These are phyloP conservation scores for Aureobasidium mangrovei DNA, from an alignment of 2,329 filamentous ascomycete species.

Conservation along the genomic window DNA sequence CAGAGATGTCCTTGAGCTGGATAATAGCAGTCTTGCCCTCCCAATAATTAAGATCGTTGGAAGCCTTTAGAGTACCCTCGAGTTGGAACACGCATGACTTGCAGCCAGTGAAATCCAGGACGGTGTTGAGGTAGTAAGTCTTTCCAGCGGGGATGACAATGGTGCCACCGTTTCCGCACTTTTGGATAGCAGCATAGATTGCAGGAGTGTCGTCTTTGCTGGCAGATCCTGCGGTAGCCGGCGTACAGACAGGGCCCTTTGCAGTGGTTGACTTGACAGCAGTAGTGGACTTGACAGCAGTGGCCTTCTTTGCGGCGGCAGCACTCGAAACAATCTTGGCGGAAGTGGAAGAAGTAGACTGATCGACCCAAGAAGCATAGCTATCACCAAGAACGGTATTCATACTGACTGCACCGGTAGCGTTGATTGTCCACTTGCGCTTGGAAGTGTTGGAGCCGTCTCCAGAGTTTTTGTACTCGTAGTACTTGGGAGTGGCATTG, in stretches of 20 bases:
- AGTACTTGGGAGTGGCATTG: background rate
- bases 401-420: background rate
- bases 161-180: constrained; percentile 37
- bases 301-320: background rate
- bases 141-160: constrained; percentile 35
- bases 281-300: background rate
- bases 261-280: background rate
- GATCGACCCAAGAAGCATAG: background rate
- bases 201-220: constrained; percentile 37
- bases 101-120: constrained; percentile 36
- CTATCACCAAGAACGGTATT: background rate
- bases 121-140: constrained; percentile 38
- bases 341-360: background rate
- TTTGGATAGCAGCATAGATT: constrained; percentile 34
- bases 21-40: constrained; percentile 34
- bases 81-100: constrained; percentile 38
- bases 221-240: constrained; percentile 24
- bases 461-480: background rate
- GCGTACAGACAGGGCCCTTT: constrained; percentile 23
- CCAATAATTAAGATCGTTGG: constrained; percentile 36
- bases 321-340: background rate
- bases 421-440: background rate
- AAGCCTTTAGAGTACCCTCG: constrained; percentile 36
- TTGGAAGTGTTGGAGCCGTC: background rate
- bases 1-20: constrained; percentile 31